Conservation (phyloP, 257 asterid genomes). For the Jacaranda mimosifolia region DNA sequence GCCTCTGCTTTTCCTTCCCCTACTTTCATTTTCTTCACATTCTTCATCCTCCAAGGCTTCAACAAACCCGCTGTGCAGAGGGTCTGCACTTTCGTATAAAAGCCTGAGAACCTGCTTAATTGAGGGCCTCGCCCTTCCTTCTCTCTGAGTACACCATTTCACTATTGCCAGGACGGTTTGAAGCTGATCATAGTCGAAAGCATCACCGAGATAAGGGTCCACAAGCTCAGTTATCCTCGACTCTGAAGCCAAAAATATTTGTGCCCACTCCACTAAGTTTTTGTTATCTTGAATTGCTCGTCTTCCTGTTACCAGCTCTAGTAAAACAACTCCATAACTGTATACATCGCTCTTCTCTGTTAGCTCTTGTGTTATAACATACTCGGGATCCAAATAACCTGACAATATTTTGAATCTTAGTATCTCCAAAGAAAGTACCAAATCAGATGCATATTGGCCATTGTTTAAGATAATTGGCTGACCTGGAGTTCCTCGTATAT, state of each 20-base stretch:
- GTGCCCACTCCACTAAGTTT: slow-evolving; percentile 89
- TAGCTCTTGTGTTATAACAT: slow-evolving; percentile 80
- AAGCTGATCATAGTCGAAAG: slow-evolving; percentile 80
- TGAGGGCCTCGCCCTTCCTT: slow-evolving; percentile 85
- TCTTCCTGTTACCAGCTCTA: slow-evolving; percentile 80
- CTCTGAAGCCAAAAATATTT: slow-evolving; percentile 55
- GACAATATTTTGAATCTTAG: slow-evolving; percentile 33
- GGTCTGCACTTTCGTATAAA: slow-evolving; percentile 78
- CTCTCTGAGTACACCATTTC: slow-evolving; percentile 87
- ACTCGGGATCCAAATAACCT: slow-evolving; percentile 97
- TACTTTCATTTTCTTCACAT: slow-evolving; percentile 50
- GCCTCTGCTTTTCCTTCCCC: slow-evolving; percentile 67
- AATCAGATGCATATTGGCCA: background rate
- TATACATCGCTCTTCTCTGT: slow-evolving; percentile 93
- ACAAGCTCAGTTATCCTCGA: slow-evolving; percentile 68
- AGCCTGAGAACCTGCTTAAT: slow-evolving; percentile 90
- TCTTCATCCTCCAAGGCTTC: slow-evolving; percentile 80
- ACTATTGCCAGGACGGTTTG: slow-evolving; percentile 60
- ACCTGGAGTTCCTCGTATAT: slow-evolving; percentile 98
- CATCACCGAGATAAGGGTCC: slow-evolving; percentile 72
- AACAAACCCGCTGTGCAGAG: slow-evolving; percentile 73
- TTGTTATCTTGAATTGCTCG: slow-evolving; percentile 83
- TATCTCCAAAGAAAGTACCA: background rate
- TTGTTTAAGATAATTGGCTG: slow-evolving; percentile 27
- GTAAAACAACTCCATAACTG: slow-evolving; percentile 83